Conservation (phyloP, 2,329 filamentous ascomycete genomes). For the Diplodia seriata region DNA sequence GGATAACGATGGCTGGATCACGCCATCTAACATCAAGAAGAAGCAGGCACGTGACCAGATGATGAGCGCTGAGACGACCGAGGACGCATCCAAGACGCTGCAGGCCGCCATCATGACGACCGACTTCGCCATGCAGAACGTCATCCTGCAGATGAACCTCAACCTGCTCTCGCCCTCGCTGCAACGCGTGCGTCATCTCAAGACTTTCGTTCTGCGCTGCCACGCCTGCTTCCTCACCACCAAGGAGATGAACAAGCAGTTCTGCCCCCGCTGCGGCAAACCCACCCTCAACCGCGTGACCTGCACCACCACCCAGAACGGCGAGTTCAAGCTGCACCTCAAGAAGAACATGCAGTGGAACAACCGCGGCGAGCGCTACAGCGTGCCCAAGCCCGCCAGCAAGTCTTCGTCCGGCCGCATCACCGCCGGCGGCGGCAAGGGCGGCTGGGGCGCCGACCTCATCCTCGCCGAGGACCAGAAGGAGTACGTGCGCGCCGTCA, state of each 20-base stretch:
- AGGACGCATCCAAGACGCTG: constrained; percentile 67
- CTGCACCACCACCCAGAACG: constrained; percentile 81
- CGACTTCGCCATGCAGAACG: constrained; percentile 98
- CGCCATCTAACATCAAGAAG: constrained; percentile 87
- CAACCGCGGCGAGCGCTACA: constrained; percentile 88
- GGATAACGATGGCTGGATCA: constrained; percentile 86
- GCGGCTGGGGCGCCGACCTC: constrained; percentile 83
- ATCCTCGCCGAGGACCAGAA: constrained; percentile 96
- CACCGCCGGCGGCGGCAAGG: constrained; percentile 72
- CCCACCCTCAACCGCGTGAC: constrained; percentile 82
- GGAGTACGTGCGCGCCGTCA: constrained; percentile 74
- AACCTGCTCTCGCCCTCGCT: constrained; percentile 82
- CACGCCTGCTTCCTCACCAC: constrained; percentile 79
- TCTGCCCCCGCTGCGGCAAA: constrained; percentile 90
- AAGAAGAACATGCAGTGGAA: constrained; percentile 98
- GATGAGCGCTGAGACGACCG: constrained; percentile 49
- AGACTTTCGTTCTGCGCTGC: constrained; percentile 89
- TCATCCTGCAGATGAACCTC: constrained; percentile 91
- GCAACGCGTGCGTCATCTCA: constrained; percentile 81
- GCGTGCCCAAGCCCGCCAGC: constrained; percentile 86
- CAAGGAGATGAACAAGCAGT: constrained; percentile 85
- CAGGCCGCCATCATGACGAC: constrained; percentile 92
- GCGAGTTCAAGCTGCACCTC: constrained; percentile 83
- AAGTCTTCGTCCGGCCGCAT: constrained; percentile 81
- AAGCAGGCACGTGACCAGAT: constrained; percentile 73